phyloP scores from a whole-genome alignment of 2,329 filamentous ascomycete genomes.

The Exophiala sideris region DNA sequence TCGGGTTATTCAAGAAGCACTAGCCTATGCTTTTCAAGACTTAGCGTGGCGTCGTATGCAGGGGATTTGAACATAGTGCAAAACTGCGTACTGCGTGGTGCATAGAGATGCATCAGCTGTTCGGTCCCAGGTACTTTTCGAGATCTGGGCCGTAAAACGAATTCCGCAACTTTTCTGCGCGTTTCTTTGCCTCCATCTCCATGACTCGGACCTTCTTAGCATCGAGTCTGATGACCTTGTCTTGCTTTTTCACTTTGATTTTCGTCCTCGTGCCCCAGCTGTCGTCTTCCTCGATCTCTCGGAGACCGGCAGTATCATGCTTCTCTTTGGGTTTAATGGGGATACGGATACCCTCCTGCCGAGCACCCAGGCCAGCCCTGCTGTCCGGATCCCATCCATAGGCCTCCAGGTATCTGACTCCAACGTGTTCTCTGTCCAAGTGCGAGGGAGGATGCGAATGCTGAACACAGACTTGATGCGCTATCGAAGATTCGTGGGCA shows the following conservation, averaged over 20 bases:
- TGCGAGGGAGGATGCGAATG: slow-evolving; percentile 58
- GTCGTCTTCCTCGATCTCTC: slow-evolving; percentile 41
- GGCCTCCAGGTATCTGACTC: slow-evolving; percentile 54
- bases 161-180: slow-evolving; percentile 60
- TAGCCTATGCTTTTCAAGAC: slow-evolving; percentile 5
- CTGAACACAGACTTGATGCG: slow-evolving; percentile 56
- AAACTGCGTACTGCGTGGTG: too few species aligned
- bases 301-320: slow-evolving; percentile 71
- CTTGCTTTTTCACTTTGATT: slow-evolving; percentile 34
- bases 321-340: slow-evolving; percentile 73
- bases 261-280: slow-evolving; percentile 31
- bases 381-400: slow-evolving; percentile 61
- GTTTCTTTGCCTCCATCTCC: slow-evolving; percentile 60
- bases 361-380: slow-evolving; percentile 66
- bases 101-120: slow-evolving; percentile 6
- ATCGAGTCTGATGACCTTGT: slow-evolving; percentile 53
- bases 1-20: slow-evolving; percentile 29
- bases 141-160: slow-evolving; percentile 76
- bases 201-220: slow-evolving; percentile 66
- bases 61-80: too few species aligned
- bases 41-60: slow-evolving; percentile 23
- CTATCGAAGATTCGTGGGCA: slow-evolving; percentile 50
- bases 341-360: slow-evolving; percentile 68
- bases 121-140: slow-evolving; percentile 64
- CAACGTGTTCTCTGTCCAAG: slow-evolving; percentile 55